Evolutionary conservation across 1,284 basidiomycete genomes (phyloP), one percentile per base, ranked within the genome.

Genomic region (Dichomitus squalens): DNA sequence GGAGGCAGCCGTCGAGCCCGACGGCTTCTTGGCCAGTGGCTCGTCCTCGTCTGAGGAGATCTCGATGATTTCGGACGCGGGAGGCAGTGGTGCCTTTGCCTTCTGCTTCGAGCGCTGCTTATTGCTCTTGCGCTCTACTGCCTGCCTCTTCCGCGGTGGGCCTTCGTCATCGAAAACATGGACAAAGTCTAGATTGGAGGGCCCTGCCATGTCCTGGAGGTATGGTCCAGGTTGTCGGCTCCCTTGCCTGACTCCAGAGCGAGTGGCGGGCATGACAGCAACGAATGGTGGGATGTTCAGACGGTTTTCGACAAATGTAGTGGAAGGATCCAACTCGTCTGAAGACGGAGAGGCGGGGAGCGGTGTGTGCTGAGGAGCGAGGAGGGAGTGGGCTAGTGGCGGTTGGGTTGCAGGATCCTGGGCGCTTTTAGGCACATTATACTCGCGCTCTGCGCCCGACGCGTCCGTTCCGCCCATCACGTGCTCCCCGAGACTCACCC

Each of bases 21-120:
- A 41, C 2, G 38, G 29, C n/a, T 55, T 53, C 40, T 53, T 57
- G 7, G 48, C 23, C 3, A 49, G 52, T 12, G 56, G 54, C 2
- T 52, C 78, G 53, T 78, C 74, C 58, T 78, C 70, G 46, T 65
- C 70, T 50, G 55, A 60, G 8, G 64, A 73, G 1, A 80, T 68
- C 55, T 70, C 59, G 38, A 60, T 59, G 41, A 63, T 50, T 41
- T 60, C 64, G 1, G 57, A 48, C 6, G 59, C 31, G 16, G 60
- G 47, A 7, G 60, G 58, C n/a, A 59, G 55, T 0, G 57, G 57
- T 11, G 49, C 58, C 6, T 58, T 58, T 6, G 60, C 56, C 47
- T 62, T 64, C 53, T 60, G 60, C 53, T 62, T 62, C 12, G 56
- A 36, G 41, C 61, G 57, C 35, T 59, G 57, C 25, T 50, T 47